Evolutionary conservation across 495 filamentous ascomycete genomes (phyloP).

Genomic region (Penicillium coffeae): DNA sequence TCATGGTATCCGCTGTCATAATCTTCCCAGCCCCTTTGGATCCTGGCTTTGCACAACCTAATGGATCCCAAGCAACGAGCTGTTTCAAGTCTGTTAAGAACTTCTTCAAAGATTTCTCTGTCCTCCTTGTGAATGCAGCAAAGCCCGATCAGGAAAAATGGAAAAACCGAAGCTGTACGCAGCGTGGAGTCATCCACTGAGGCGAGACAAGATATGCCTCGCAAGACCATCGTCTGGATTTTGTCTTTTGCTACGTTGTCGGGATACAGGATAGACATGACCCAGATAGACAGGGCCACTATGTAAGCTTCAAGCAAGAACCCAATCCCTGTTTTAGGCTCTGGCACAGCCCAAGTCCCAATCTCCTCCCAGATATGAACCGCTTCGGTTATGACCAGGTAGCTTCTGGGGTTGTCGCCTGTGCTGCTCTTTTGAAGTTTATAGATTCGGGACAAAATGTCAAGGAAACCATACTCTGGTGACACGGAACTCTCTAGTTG

Average conservation of each 20-base stretch:
- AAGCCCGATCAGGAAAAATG: background rate
- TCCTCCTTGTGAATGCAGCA: background rate
- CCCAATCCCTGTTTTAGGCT: background rate
- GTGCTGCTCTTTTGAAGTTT: background rate
- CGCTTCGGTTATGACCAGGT: background rate
- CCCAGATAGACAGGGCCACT: background rate
- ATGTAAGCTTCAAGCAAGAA: background rate
- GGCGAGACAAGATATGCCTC: background rate
- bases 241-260: constrained; percentile 1
- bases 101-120: background rate
- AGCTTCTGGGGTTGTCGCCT: background rate
- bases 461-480: background rate
- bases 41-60: background rate
- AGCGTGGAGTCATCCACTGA: background rate
- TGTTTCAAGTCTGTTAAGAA: background rate
- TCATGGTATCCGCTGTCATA: background rate
- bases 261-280: background rate
- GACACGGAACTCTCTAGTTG: background rate
- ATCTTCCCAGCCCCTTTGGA: background rate
- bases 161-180: background rate
- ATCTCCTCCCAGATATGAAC: background rate
- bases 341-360: background rate
- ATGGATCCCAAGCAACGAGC: background rate
- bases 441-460: background rate
- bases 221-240: background rate